Percentiles rank a stretch among this genome's conserved stretches.
Conservation (phyloP, 768 basidiomycete species). For the Boletus rubropictus region DNA sequence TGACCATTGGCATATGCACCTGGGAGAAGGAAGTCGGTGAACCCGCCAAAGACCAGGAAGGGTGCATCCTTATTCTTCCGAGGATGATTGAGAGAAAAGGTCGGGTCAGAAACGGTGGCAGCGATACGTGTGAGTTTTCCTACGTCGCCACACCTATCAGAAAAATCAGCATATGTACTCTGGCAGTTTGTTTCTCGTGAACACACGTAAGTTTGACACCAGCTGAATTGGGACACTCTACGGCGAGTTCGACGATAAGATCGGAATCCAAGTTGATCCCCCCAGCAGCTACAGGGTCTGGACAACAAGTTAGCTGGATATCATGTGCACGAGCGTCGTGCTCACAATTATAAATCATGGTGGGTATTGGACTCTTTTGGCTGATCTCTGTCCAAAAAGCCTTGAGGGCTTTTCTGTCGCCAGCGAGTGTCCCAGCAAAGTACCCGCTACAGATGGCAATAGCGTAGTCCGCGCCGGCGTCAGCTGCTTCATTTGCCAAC, state of each 20-base stretch:
- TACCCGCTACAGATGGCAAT: conserved; percentile 87
- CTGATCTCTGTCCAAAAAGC: conserved; percentile 73
- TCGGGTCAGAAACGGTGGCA: conserved; percentile 51
- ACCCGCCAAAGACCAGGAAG: conserved; percentile 86
- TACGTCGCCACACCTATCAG: conserved; percentile 75
- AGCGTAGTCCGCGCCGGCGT: conserved; percentile 78
- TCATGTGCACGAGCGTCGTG: not conserved
- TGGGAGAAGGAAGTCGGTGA: conserved; percentile 75
- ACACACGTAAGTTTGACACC: conserved; percentile 89
- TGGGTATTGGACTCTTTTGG: conserved; percentile 76
- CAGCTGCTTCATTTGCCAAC: conserved; percentile 69
- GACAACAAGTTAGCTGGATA: not conserved
- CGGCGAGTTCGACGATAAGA: conserved; percentile 73
- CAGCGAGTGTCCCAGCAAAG: conserved; percentile 69
- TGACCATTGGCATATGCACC: conserved; percentile 68
- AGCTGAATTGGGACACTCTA: conserved; percentile 66
- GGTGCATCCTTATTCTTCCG: conserved; percentile 60
- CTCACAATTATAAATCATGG: conserved; percentile 86
- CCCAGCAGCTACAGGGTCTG: conserved; percentile 81
- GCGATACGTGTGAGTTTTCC: conserved; percentile 87
- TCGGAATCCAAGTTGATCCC: conserved; percentile 92
- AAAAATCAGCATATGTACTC: conserved; percentile 5
- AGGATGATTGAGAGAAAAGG: conserved; percentile 55
- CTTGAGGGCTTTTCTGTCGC: conserved; percentile 64
- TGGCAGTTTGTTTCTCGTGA: not conserved